Evolutionary conservation across 2,329 filamentous ascomycete species (phyloP), one percentile per base, ranked within the genome.

Genomic region (Chrysoporthe deuterocubensis): DNA sequence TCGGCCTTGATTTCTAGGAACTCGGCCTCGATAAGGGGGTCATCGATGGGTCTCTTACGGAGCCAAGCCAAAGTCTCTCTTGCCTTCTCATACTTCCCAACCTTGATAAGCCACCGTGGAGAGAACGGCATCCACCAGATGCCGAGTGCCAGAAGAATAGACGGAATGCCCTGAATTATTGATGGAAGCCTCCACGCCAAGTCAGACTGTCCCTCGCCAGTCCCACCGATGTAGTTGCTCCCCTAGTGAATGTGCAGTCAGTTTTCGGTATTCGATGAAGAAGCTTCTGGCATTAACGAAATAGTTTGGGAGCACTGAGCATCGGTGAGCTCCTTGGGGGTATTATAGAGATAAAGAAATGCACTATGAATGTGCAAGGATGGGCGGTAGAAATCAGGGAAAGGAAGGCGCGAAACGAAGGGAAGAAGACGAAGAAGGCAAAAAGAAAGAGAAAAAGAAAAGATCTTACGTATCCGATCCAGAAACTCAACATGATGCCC

Each of bases 401-500:
- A 56, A 11, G 21, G 9, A 18, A 32, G 26, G 26, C 26, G 26
- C 26, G 26, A 26, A 26, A 26, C 2, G 26, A 26, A 26, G 26
- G 26, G 26, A 26, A 26, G 26, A 26, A 26, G 26, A 26, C 26
- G 26, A 26, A 26, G 26, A 26, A 26, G 26, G 26, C 26, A 26
- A 26, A 26, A 26, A 26, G 26, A 26, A 26, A 26, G 26, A 26
- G 6, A 18, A 18, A 42, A 42, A 21, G 56, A 58, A 44, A 44
- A 43, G 37, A 32, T 16, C 40, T 8, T 60, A 60, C 81, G 62
- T 82, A 83, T 32, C 78, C 79, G 44, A 82, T 75, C 81, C 82
- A 84, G 74, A 82, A 84, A 0, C 79, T 81, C 32, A 85, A 78
- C 80, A 84, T 82, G 64, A 88, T 85, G 21, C 85, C 85, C 42